Percentiles rank a stretch among this genome's conserved stretches.
Conservation (phyloP, 129 eudicot species). For the Flaveria ramosissima region DNA sequence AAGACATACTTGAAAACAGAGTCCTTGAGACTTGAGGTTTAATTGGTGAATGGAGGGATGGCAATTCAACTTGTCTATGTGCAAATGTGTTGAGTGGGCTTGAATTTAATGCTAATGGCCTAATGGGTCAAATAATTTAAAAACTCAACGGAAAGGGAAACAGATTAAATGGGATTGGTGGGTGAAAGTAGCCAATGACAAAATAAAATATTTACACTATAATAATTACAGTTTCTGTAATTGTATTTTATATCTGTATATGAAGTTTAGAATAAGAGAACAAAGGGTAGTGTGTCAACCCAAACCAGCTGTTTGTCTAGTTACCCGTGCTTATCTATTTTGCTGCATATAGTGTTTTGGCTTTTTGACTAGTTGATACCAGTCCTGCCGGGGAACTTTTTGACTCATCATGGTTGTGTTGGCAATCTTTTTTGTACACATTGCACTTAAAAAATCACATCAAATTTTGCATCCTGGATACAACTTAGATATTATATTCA, state of each 20-base stretch:
- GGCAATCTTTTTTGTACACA: neutral
- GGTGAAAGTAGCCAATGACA: neutral
- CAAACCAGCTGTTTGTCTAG: slow-evolving; percentile 1
- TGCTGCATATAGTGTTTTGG: neutral
- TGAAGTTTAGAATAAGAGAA: neutral
- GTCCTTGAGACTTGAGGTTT: slow-evolving; percentile 5
- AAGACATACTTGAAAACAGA: neutral
- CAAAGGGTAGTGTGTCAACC: neutral
- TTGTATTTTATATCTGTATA: neutral
- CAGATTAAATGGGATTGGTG: neutral
- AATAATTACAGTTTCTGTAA: neutral
- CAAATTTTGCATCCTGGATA: neutral
- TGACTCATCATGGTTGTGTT: neutral
- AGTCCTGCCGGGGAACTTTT: neutral
- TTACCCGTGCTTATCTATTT: neutral
- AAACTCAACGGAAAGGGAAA: neutral
- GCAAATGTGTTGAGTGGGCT: neutral
- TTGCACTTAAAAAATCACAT: neutral
- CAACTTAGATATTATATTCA: neutral
- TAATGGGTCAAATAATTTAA: neutral
- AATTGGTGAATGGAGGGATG: neutral
- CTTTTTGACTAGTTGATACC: neutral
- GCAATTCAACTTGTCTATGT: neutral
- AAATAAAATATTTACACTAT: neutral
- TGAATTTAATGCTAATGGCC: neutral